Evolutionary conservation across 73 alveolate species (phyloP).

Genomic region (Paramecium tetraurelia): DNA sequence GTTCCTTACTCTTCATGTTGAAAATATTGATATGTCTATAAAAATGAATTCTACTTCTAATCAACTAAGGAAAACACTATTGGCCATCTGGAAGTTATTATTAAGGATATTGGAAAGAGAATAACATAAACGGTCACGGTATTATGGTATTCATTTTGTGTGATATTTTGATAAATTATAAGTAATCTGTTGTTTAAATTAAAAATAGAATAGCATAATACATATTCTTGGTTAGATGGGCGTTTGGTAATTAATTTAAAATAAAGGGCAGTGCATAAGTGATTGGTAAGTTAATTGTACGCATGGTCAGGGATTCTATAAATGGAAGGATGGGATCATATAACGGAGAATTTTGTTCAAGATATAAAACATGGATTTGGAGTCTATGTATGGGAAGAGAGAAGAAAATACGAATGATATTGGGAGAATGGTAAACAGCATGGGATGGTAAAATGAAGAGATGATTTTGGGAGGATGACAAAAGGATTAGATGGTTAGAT

Average conservation of each 20-base stretch:
- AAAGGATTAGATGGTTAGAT: constrained; percentile 19
- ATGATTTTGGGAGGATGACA: constrained; percentile 48
- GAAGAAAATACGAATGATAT: constrained; percentile 58
- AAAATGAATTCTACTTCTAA: not conserved
- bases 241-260: not conserved
- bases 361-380: constrained; percentile 86
- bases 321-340: constrained; percentile 80
- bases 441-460: constrained; percentile 25
- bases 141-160: no score
- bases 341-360: constrained; percentile 71
- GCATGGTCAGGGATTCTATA: constrained; percentile 85
- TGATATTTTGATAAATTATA: no score
- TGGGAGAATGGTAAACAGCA: constrained; percentile 60
- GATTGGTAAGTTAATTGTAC: constrained; percentile 73
- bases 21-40: not conserved
- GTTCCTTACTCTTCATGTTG: not conserved
- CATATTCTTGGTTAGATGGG: constrained; percentile 67
- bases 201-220: no score
- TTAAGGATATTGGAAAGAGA: constrained; percentile 83
- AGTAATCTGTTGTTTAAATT: no score
- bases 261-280: constrained; percentile 72
- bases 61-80: constrained; percentile 59
- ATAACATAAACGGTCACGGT: constrained; percentile 68
- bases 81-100: constrained; percentile 83
- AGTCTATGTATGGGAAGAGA: constrained; percentile 62